phyloP scores from a whole-genome alignment of 2,329 filamentous ascomycete species.

The Trichoderma lentiforme region DNA sequence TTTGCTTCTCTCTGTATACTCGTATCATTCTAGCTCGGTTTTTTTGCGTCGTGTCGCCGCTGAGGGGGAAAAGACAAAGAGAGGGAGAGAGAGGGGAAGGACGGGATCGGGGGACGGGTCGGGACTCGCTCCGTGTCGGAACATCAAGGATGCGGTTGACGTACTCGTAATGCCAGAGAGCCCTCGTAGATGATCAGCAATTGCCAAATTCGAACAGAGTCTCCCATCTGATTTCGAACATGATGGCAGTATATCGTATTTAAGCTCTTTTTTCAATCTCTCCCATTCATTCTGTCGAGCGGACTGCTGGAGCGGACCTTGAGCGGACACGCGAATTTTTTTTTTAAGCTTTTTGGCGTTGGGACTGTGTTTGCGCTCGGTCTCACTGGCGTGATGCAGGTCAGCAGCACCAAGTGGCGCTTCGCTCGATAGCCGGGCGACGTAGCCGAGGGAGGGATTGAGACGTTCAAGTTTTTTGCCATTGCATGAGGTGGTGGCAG shows the following conservation, averaged over 20 bases:
- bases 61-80: background rate
- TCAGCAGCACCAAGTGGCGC: constrained; percentile 9
- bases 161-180: background rate
- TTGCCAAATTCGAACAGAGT: background rate
- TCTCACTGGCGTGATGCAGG: constrained; percentile 9
- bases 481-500: background rate
- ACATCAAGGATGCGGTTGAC: background rate
- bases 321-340: background rate
- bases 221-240: background rate
- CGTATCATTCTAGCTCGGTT: background rate
- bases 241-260: background rate
- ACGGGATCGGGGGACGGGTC: background rate
- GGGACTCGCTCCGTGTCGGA: background rate
- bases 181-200: background rate
- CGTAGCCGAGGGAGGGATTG: background rate
- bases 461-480: background rate
- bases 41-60: background rate
- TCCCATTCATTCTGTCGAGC: background rate
- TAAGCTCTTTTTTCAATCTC: background rate
- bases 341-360: background rate
- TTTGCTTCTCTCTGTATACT: background rate
- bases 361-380: background rate
- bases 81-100: background rate
- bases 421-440: background rate
- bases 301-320: background rate